Percentiles rank a stretch among this genome's conserved stretches.
phyloP scores from a whole-genome alignment of 495 filamentous ascomycete species.

The Podospora appendiculata region DNA sequence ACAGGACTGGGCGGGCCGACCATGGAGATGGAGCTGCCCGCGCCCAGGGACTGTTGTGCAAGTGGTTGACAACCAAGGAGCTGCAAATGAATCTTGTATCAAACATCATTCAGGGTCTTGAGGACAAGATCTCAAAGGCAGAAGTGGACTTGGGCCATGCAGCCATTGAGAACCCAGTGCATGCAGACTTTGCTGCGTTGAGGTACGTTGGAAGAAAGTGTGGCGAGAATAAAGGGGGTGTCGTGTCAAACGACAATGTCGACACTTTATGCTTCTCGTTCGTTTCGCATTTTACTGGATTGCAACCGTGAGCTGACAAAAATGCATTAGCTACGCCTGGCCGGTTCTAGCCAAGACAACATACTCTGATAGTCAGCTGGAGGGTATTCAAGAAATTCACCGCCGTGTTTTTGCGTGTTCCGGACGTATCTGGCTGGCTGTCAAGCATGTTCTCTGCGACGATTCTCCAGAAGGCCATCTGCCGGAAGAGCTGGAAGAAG shows the following conservation, averaged over 20 bases:
- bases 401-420: slow-evolving; percentile 49
- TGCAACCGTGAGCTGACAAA: not conserved
- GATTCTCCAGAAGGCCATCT: slow-evolving; percentile 88
- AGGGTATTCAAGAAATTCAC: slow-evolving; percentile 37
- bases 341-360: slow-evolving; percentile 26
- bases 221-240: not conserved
- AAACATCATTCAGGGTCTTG: slow-evolving; percentile 40
- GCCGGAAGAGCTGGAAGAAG: slow-evolving; percentile 61
- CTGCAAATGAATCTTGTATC: slow-evolving; percentile 36
- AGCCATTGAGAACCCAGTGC: slow-evolving; percentile 57
- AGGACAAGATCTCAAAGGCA: slow-evolving; percentile 47
- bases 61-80: slow-evolving; percentile 30
- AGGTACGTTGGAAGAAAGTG: slow-evolving; percentile 35
- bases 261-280: too few species aligned
- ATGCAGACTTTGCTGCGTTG: slow-evolving; percentile 60
- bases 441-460: slow-evolving; percentile 71
- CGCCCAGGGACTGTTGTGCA: slow-evolving; percentile 43
- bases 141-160: slow-evolving; percentile 52
- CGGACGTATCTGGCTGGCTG: slow-evolving; percentile 61
- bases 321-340: slow-evolving; percentile 34
- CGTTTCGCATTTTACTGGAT: too few species aligned
- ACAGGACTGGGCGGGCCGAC: slow-evolving; percentile 67
- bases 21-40: slow-evolving; percentile 80
- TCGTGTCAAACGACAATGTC: too few species aligned
- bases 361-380: slow-evolving; percentile 27